Evolutionary conservation across 768 basidiomycete genomes (phyloP).

Genomic region (Auricularia cornea): DNA sequence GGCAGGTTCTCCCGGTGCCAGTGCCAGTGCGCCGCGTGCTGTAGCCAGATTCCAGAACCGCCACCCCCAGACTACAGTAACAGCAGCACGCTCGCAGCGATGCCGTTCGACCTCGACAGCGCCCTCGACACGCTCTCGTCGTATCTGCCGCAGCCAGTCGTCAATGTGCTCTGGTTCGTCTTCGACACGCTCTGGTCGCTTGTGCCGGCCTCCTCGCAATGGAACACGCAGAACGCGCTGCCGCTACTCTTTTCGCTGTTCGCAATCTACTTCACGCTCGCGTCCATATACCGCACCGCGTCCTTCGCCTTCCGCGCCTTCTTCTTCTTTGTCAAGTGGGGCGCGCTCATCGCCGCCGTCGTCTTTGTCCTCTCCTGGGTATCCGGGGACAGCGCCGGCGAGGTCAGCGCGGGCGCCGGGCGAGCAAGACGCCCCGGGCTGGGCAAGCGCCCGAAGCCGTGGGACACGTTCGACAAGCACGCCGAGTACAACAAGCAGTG

Average conservation of each 20-base stretch:
- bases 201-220: neutral
- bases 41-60: too few relatives aligned
- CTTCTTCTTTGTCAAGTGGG: slow-evolving; percentile 75
- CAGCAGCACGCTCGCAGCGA: too few relatives aligned
- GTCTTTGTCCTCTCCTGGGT: slow-evolving; percentile 7
- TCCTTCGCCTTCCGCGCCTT: slow-evolving; percentile 60
- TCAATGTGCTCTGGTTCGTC: slow-evolving; percentile 25
- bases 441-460: slow-evolving; percentile 37
- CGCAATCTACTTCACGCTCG: slow-evolving; percentile 65
- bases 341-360: slow-evolving; percentile 44
- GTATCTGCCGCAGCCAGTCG: neutral
- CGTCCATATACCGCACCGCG: slow-evolving; percentile 71
- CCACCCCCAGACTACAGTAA: too few relatives aligned
- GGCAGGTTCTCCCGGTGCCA: too few relatives aligned
- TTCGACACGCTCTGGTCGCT: slow-evolving; percentile 40
- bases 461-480: slow-evolving; percentile 61
- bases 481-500: slow-evolving; percentile 30
- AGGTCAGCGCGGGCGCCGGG: slow-evolving; percentile 26
- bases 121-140: slow-evolving; percentile 44
- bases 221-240: slow-evolving; percentile 42
- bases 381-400: slow-evolving; percentile 7
- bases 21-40: too few relatives aligned
- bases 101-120: slow-evolving; percentile 18
- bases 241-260: slow-evolving; percentile 69
- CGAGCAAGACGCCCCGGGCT: slow-evolving; percentile 5